Evolutionary conservation across 1,284 basidiomycete species (phyloP).

Genomic region (Singerocomus inundabilis): DNA sequence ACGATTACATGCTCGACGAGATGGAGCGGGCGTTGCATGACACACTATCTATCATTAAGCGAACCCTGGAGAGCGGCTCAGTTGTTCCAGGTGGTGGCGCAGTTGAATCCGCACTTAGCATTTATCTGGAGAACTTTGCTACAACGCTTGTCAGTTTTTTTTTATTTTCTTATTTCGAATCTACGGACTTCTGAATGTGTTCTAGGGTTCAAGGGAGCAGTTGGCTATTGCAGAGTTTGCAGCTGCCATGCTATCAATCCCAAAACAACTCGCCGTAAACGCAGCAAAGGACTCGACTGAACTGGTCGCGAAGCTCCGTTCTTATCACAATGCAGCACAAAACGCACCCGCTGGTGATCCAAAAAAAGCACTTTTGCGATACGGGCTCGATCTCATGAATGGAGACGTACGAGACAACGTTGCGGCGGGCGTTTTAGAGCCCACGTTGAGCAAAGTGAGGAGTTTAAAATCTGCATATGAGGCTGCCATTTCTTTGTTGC

Average conservation of each 20-base stretch:
- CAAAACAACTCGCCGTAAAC: constrained; percentile 96
- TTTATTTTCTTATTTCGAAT: constrained; percentile 15
- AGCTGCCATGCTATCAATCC: constrained; percentile 88
- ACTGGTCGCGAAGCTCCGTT: constrained; percentile 93
- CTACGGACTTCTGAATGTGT: constrained; percentile 13
- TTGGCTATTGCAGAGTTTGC: constrained; percentile 99
- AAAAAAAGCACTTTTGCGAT: constrained; percentile 93
- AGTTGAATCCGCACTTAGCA: constrained; percentile 94
- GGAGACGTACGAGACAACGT: constrained; percentile 97
- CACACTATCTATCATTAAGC: constrained; percentile 92
- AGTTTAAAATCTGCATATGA: constrained; percentile 97
- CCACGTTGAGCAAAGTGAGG: constrained; percentile 95
- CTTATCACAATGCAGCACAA: constrained; percentile 97
- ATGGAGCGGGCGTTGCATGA: constrained; percentile 99
- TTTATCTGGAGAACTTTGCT: constrained; percentile 99
- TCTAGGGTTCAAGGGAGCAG: constrained; percentile 94
- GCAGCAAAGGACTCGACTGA: constrained; percentile 99
- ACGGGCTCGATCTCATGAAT: constrained; percentile 93
- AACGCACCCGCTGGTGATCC: constrained; percentile 88
- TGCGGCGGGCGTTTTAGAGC: constrained; percentile 91
- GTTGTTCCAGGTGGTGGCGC: constrained; percentile 98
- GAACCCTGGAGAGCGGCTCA: constrained; percentile 93
- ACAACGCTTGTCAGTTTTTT: constrained; percentile 78
- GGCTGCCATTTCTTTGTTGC: constrained; percentile 91
- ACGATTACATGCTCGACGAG: constrained; percentile 99